These are phyloP conservation scores for Chlamydomonas urium DNA, from an alignment of 139 green algal genomes.

Conservation along the genomic window DNA sequence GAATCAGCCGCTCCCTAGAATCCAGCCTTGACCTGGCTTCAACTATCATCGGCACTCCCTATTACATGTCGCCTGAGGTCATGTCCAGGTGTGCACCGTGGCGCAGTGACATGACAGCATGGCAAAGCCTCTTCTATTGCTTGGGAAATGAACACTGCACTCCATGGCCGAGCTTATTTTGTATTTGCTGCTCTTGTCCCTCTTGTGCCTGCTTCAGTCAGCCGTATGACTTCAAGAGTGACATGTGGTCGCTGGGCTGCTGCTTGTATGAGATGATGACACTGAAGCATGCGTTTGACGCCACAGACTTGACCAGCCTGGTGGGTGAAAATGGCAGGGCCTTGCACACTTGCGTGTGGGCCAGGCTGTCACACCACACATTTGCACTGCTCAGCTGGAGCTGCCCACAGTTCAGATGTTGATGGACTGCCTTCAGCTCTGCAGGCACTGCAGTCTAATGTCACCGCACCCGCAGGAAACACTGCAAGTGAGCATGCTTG, in stretches of 20 bases:
- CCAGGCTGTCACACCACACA: too few species aligned
- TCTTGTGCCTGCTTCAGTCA: slow-evolving; percentile 13
- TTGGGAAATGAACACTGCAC: too few species aligned
- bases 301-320: slow-evolving; percentile 42
- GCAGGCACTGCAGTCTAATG: too few species aligned
- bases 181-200: background rate
- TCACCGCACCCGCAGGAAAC: too few species aligned
- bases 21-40: slow-evolving; percentile 42
- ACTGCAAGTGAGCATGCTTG: too few species aligned
- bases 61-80: slow-evolving; percentile 66
- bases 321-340: slow-evolving; percentile 14
- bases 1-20: slow-evolving; percentile 39
- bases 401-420: too few species aligned
- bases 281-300: slow-evolving; percentile 52
- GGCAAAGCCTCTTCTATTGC: too few species aligned
- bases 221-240: slow-evolving; percentile 59
- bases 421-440: too few species aligned
- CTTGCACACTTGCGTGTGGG: too few species aligned
- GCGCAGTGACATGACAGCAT: too few species aligned
- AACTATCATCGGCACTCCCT: slow-evolving; percentile 58
- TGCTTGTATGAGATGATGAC: slow-evolving; percentile 62
- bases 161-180: too few species aligned
- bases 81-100: slow-evolving; percentile 24
- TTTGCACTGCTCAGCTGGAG: too few species aligned
- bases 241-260: slow-evolving; percentile 61